These are phyloP conservation scores for Cladosporium austrohemisphaericum DNA, from an alignment of 2,329 filamentous ascomycete genomes.

Conservation along the genomic window DNA sequence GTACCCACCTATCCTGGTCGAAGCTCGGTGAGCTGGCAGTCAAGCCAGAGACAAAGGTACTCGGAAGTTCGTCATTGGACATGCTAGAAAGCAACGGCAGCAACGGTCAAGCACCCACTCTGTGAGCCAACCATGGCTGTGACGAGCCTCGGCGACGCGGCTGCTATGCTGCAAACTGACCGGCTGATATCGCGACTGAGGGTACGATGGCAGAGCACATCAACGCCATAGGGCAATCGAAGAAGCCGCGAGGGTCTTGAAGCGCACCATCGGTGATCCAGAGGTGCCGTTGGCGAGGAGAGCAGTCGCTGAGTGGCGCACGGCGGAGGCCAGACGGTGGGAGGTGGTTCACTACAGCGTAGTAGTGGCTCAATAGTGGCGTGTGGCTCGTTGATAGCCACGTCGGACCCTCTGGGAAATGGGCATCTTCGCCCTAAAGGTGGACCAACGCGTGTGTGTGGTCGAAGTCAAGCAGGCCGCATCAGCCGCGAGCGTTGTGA, in stretches of 20 bases:
- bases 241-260: neutral
- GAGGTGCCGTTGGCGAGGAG: neutral
- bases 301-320: neutral
- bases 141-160: neutral
- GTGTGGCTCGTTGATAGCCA: neutral
- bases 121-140: neutral
- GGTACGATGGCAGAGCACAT: neutral
- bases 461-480: too few relatives aligned
- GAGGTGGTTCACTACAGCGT: too few relatives aligned
- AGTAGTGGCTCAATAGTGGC: slow-evolving; percentile 7
- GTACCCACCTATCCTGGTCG: slow-evolving; percentile 1
- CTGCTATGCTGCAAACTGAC: too few relatives aligned
- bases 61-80: slow-evolving; percentile 6
- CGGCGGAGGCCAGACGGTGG: neutral
- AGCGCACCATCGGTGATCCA: slow-evolving; percentile 2
- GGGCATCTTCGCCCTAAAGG: neutral
- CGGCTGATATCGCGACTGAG: neutral
- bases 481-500: too few relatives aligned
- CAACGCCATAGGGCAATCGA: neutral
- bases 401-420: too few relatives aligned
- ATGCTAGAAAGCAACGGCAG: neutral
- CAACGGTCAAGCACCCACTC: neutral
- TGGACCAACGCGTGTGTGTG: neutral
- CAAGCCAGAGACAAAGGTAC: neutral
- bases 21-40: neutral